Evolutionary conservation across 441 rosid genomes (phyloP), one percentile per base, ranked within the genome.

Genomic region (Kokia cookei): DNA sequence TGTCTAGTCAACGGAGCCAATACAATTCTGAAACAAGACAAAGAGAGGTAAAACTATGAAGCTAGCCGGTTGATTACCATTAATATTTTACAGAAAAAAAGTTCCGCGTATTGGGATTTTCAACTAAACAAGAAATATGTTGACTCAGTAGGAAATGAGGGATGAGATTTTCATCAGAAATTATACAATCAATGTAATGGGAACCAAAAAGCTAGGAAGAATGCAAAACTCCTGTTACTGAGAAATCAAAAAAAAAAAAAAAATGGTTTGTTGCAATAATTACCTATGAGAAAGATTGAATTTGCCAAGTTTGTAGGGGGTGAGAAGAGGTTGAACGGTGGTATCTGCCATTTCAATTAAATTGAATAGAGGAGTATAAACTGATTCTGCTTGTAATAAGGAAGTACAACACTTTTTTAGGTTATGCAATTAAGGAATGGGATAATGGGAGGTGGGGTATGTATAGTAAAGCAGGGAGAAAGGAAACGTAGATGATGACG

Each of bases 1-100:
- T 73, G 65, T 69, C 95, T 82, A 3, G 89, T 81, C 76, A 90
- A 37, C 27, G 91, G 95, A 11, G 93, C 84, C 47, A 90, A 76
- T 78, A 87, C 89, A 66, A 88, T 75, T 75, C 92, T 86, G 79
- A 7, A 54, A 53, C 3, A n/a, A 17, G 35, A 35, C 26, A n/a
- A 74, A 74, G 14, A 65, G 10, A 19, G 19, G 9, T 57, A 7
- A 66, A 64, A 24, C 19, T 13, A 42, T 32, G 27, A 48, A 40
- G 13, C 1, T 63, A 19, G 29, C 5, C 51, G 13, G 17, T 12
- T n/a, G 12, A 19, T 11, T 22, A 19, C 35, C 32, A 2, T 5
- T 5, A 3, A 4, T 32, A 32, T 32, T 32, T 32, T 4, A 32
- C 37, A 32, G 37, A 4, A 54, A 9, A 2, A 7, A 60, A 60